Evolutionary conservation across 1,139 yeast genomes (phyloP).

Genomic region (Candida albicans): DNA sequence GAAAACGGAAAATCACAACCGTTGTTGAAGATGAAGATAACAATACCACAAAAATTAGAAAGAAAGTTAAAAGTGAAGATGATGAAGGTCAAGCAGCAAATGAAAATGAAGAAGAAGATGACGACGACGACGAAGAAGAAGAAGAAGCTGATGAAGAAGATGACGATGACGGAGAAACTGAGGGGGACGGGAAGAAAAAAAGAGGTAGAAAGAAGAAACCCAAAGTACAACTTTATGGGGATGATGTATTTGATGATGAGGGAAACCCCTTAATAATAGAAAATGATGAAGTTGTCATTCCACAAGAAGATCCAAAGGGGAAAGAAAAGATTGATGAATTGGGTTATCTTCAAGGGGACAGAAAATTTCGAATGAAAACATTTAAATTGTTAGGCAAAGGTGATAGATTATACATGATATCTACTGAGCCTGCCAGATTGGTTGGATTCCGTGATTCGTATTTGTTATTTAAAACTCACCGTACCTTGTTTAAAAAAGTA

Average conservation of each 20-base stretch:
- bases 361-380: constrained; percentile 77
- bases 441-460: constrained; percentile 95
- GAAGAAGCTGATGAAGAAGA: constrained; percentile 27
- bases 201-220: constrained; percentile 47
- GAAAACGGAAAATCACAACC: constrained; percentile 10
- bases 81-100: constrained; percentile 21
- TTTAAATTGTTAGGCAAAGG: constrained; percentile 80
- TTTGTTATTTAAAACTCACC: constrained; percentile 83
- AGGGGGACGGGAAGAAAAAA: constrained; percentile 32
- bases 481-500: constrained; percentile 67
- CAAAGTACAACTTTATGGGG: constrained; percentile 36
- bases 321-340: constrained; percentile 65
- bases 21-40: constrained; percentile 10
- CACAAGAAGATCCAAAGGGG: constrained; percentile 75
- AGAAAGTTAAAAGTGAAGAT: constrained; percentile 17
- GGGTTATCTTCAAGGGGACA: constrained; percentile 74
- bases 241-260: constrained; percentile 47
- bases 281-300: constrained; percentile 82
- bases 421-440: constrained; percentile 94
- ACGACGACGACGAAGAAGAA: constrained; percentile 23
- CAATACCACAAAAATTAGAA: constrained; percentile 3
- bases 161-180: constrained; percentile 24
- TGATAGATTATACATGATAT: constrained; percentile 75
- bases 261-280: constrained; percentile 55
- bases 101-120: constrained; percentile 20